These are phyloP conservation scores for Xylariaceae sp. DNA, from an alignment of 2,329 filamentous ascomycete genomes.

Conservation along the genomic window DNA sequence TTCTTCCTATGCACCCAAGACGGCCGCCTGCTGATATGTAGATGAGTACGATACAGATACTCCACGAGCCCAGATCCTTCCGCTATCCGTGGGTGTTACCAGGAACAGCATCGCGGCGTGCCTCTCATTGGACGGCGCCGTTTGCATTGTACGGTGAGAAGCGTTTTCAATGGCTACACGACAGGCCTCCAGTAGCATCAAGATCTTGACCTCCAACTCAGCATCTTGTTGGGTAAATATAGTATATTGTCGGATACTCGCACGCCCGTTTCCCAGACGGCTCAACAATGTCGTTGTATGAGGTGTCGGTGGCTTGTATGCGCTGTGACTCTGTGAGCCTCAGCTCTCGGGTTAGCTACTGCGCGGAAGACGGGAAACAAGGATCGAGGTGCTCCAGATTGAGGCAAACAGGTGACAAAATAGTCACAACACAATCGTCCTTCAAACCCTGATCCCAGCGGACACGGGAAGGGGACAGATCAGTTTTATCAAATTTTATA, in stretches of 20 bases:
- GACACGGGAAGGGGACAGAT: constrained; percentile 14
- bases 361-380: constrained; percentile 15
- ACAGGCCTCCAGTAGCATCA: constrained; percentile 25
- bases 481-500: constrained; percentile 6
- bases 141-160: constrained; percentile 24
- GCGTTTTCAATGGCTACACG: constrained; percentile 27
- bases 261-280: constrained; percentile 17
- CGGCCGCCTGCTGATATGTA: constrained; percentile 16
- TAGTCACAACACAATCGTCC: constrained; percentile 3
- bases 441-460: constrained; percentile 7
- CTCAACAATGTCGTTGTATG: constrained; percentile 3
- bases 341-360: constrained; percentile 16
- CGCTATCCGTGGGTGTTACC: constrained; percentile 20
- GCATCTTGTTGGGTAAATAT: constrained; percentile 15
- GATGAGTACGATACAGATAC: constrained; percentile 5
- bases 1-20: constrained; percentile 9
- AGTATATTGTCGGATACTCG: constrained; percentile 18
- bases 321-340: background rate
- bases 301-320: constrained; percentile 12
- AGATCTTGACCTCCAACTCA: constrained; percentile 17
- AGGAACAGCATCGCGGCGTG: constrained; percentile 5
- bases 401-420: constrained; percentile 13
- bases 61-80: constrained; percentile 17
- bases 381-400: constrained; percentile 14
- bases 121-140: constrained; percentile 25